A percentile compares a stretch with the other conserved stretches of the same genome.
phyloP scores from a whole-genome alignment of 306 rosid genomes.

The Lathyrus aphaca region DNA sequence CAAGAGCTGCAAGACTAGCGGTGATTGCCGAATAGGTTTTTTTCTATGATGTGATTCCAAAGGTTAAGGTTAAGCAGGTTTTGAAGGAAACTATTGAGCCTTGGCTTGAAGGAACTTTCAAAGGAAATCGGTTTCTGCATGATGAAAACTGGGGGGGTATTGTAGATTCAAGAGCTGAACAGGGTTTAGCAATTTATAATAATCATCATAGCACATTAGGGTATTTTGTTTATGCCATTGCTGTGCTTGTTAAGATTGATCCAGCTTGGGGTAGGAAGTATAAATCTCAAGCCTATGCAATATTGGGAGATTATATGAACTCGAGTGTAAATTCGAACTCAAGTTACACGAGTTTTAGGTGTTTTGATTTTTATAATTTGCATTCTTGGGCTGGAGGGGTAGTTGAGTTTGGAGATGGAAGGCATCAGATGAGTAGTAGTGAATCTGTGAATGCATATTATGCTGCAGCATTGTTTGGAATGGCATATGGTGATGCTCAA shows the following conservation, averaged over 20 bases:
- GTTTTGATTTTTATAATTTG: background rate
- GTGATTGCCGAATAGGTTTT: constrained; percentile 73
- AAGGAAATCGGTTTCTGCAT: constrained; percentile 61
- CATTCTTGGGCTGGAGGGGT: background rate
- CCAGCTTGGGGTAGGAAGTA: background rate
- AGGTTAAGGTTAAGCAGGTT: constrained; percentile 45
- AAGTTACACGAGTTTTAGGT: background rate
- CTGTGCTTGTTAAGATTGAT: constrained; percentile 1
- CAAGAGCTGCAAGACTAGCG: constrained; percentile 83
- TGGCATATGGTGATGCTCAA: background rate
- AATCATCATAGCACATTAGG: background rate
- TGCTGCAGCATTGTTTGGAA: background rate
- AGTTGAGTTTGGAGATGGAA: background rate
- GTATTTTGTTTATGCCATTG: background rate
- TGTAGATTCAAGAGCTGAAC: background rate
- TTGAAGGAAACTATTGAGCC: constrained; percentile 72
- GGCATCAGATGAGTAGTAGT: background rate
- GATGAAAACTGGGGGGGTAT: constrained; percentile 81
- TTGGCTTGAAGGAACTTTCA: constrained; percentile 68
- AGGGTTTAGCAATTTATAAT: constrained; percentile 4
- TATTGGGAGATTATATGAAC: background rate
- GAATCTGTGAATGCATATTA: background rate
- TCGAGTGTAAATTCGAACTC: background rate
- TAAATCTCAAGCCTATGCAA: background rate
- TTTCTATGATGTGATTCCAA: constrained; percentile 54